These are phyloP conservation scores for Globisporangium mamillatum DNA, from an alignment of 352 stramenopile species.

Conservation along the genomic window DNA sequence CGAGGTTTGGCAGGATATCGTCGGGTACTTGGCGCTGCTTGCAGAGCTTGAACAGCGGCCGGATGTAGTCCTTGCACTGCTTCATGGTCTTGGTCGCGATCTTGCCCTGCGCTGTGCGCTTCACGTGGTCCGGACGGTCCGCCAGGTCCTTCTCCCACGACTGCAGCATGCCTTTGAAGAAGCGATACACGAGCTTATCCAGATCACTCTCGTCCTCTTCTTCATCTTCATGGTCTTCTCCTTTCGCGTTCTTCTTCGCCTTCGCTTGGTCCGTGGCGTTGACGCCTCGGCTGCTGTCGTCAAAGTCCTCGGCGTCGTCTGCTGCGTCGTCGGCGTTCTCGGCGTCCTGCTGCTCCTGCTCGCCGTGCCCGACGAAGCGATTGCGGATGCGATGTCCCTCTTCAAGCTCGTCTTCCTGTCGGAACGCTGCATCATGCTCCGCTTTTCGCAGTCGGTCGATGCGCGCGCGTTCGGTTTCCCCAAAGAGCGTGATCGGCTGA, in stretches of 20 bases:
- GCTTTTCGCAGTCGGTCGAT: conserved; percentile 60
- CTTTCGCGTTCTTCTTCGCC: background rate
- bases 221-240: conserved; percentile 17
- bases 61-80: conserved; percentile 99
- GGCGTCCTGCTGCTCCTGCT: conserved; percentile 27
- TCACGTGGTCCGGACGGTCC: conserved; percentile 82
- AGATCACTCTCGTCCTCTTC: conserved; percentile 46
- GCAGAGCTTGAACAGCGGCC: conserved; percentile 96
- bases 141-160: conserved; percentile 93
- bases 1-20: conserved; percentile 85
- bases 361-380: conserved; percentile 48
- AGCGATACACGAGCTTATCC: conserved; percentile 82
- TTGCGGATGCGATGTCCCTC: conserved; percentile 79
- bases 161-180: conserved; percentile 94
- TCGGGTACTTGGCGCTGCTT: conserved; percentile 89
- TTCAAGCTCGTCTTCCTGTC: conserved; percentile 67
- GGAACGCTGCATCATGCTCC: conserved; percentile 64
- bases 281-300: conserved; percentile 22
- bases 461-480: conserved; percentile 61
- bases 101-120: conserved; percentile 88
- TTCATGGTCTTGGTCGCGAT: conserved; percentile 97
- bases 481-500: conserved; percentile 87
- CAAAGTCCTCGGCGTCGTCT: conserved; percentile 39
- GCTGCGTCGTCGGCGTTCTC: conserved; percentile 32
- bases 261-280: background rate